These are phyloP conservation scores for Coelastrella sp. DNA, from an alignment of 139 green algal species.

Conservation along the genomic window DNA sequence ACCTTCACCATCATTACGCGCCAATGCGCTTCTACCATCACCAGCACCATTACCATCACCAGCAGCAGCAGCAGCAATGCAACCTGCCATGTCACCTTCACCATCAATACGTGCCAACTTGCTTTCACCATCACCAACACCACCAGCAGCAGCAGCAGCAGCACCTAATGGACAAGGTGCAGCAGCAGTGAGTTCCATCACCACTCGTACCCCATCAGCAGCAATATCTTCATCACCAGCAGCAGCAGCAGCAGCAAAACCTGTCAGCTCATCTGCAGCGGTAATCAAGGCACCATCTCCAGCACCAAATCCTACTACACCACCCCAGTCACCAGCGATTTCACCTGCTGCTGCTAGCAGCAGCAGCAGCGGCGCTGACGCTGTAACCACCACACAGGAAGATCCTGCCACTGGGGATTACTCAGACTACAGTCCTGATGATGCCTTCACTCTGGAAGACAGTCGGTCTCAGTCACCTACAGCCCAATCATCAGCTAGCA, in stretches of 20 bases:
- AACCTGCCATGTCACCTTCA: background rate
- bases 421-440: background rate
- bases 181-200: background rate
- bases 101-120: background rate
- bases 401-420: background rate
- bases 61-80: background rate
- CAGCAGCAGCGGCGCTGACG: background rate
- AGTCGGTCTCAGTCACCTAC: background rate
- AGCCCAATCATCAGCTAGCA: background rate
- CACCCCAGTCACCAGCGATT: background rate
- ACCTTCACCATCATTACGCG: background rate
- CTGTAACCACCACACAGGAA: background rate
- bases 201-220: background rate
- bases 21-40: background rate
- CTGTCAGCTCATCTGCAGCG: background rate
- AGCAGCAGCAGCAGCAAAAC: background rate
- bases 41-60: background rate
- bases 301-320: background rate
- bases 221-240: background rate
- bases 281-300: background rate
- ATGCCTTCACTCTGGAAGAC: background rate
- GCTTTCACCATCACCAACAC: background rate
- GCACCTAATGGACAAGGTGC: background rate
- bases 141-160: constrained; percentile 4
- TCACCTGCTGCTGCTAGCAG: background rate